phyloP scores from a whole-genome alignment of 305 asterid species.

The Fraxinus xanthoxyloides region DNA sequence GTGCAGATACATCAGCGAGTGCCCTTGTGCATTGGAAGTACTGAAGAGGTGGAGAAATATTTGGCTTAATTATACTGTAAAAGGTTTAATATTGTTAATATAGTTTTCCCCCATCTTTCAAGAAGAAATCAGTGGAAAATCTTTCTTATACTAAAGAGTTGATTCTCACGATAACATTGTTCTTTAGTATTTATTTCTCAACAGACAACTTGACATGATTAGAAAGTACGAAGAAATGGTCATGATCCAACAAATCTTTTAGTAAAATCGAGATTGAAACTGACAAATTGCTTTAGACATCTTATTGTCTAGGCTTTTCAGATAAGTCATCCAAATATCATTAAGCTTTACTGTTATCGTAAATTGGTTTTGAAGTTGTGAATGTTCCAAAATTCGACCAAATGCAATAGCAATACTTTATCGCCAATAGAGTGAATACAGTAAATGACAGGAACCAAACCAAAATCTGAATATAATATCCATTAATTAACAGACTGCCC shows the following conservation, averaged over 20 bases:
- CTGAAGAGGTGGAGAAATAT: constrained; percentile 86
- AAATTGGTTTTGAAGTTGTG: neutral
- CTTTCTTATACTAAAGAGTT: neutral
- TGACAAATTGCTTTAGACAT: neutral
- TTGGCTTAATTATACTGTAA: constrained; percentile 44
- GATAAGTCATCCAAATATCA: neutral
- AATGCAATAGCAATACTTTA: neutral
- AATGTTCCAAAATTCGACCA: neutral
- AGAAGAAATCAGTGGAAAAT: constrained; percentile 13
- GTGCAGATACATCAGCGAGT: constrained; percentile 81
- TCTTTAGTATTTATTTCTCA: neutral
- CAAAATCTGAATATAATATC: neutral
- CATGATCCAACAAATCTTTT: neutral
- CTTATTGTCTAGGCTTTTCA: neutral
- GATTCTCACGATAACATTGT: neutral
- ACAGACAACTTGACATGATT: neutral
- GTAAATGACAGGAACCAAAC: neutral
- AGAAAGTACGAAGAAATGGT: neutral
- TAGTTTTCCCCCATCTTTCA: constrained; percentile 7
- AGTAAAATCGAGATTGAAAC: neutral
- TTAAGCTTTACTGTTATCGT: neutral
- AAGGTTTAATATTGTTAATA: constrained; percentile 3
- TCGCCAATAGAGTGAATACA: neutral
- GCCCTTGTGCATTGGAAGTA: constrained; percentile 82
- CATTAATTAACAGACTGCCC: neutral